Base-by-base conservation (phyloP, 2,329 filamentous ascomycete genomes). In the Juglanconis oblonga region DNA sequence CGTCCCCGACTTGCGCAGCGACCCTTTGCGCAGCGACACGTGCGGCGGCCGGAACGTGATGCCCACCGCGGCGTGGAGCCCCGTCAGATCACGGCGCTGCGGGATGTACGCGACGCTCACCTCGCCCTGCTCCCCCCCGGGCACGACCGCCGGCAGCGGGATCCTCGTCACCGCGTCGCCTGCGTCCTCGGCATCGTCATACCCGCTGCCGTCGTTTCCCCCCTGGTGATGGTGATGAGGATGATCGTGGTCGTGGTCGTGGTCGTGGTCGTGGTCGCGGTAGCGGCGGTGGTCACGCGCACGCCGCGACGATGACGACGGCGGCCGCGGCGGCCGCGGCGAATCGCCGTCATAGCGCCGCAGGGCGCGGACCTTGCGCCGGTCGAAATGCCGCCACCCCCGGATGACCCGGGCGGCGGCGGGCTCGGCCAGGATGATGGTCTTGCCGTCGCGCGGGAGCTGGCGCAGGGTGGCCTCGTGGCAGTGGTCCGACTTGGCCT, bases 81-180 rank as follows among this genome's bases (percentile, higher is more conserved):
- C 81, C 7, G 82, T 83, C 4, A 87, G 67, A 66, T 90, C 86
- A 52, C 78, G 72, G 67, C 82, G 85, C 56, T 87, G 83, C 0
- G 82, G 76, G 35, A 91, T 81, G 70, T 86, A 86, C 1, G 87
- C 79, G n/a, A 92, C 78, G 0, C 87, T 90, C n/a, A 91, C 79
- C 73, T 91, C 87, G 17, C 89, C 89, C 8, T 79, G 75, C 13
- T 78, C 73, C 5, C 84, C 86, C 31, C 78, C 77, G 0, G 79
- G 72, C 2, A 79, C 74, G 31, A 81, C 71, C 0, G 86, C 72
- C 2, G 84, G 82, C 4, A 91, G 76, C 1, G 79, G 73, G 8
- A 90, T 70, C 2, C 79, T 73, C 8, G 75, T 59, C 2, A 77
- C 71, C 1, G 68, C 67, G 24, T 76, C 68, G 53, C 67, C 73